Evolutionary conservation across 345 rosid genomes (phyloP).

Genomic region (Triadica sebifera): DNA sequence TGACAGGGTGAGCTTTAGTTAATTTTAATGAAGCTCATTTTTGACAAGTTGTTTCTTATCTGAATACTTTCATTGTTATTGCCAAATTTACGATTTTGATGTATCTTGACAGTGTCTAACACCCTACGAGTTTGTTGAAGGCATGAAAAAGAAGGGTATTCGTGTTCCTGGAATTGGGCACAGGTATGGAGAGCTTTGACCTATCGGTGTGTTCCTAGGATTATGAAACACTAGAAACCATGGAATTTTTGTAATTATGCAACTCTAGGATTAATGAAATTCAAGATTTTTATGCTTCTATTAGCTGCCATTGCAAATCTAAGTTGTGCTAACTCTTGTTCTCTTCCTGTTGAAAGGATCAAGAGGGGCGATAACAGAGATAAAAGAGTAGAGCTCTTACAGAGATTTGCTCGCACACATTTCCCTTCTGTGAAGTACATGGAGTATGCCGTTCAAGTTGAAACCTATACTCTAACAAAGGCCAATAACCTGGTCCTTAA

Average conservation of each 20-base stretch:
- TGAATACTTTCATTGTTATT: slow-evolving; percentile 6
- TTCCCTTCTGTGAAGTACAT: slow-evolving; percentile 93
- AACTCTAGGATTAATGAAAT: neutral
- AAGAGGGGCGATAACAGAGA: slow-evolving; percentile 98
- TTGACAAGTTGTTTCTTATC: neutral
- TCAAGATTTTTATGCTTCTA: slow-evolving; percentile 6
- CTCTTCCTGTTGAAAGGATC: slow-evolving; percentile 47
- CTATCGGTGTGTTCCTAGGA: slow-evolving; percentile 3
- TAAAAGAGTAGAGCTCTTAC: slow-evolving; percentile 90
- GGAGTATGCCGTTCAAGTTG: slow-evolving; percentile 88
- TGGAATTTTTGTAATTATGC: neutral
- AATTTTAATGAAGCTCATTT: neutral
- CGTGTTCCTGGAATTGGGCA: slow-evolving; percentile 99
- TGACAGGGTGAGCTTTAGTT: slow-evolving; percentile 53
- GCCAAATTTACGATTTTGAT: slow-evolving; percentile 11
- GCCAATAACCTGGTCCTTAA: slow-evolving; percentile 83
- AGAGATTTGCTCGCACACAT: slow-evolving; percentile 73
- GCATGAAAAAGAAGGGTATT: slow-evolving; percentile 97
- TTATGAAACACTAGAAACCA: neutral
- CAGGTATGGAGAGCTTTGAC: slow-evolving; percentile 47
- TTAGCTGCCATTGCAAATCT: slow-evolving; percentile 9
- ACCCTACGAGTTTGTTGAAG: slow-evolving; percentile 86
- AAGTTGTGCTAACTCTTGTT: slow-evolving; percentile 3
- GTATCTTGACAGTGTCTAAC: slow-evolving; percentile 59
- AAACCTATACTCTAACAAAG: slow-evolving; percentile 81